Percentiles rank a stretch among this genome's conserved stretches.
phyloP scores from a whole-genome alignment of 495 filamentous ascomycete species.

The Bryoglossum gracile region DNA sequence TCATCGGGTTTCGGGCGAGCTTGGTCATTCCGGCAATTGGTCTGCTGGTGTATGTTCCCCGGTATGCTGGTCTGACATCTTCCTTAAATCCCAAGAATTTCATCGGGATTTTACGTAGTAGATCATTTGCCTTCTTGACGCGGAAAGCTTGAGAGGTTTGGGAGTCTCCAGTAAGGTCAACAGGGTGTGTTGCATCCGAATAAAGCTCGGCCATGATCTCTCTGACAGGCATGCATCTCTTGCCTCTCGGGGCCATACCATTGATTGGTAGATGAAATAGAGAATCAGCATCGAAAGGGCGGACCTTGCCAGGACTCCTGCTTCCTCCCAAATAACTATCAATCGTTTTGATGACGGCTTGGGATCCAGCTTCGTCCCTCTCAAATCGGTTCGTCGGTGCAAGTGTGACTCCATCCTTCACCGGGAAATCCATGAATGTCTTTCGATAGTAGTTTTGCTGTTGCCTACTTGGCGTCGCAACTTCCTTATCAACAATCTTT shows the following conservation, averaged over 20 bases:
- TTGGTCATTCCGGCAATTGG: constrained; percentile 42
- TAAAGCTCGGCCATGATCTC: constrained; percentile 52
- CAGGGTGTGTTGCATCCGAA: constrained; percentile 22
- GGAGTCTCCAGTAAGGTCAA: constrained; percentile 36
- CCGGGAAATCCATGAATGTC: constrained; percentile 69
- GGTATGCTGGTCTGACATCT: constrained; percentile 87
- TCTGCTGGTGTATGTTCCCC: constrained; percentile 68
- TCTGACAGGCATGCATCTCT: constrained; percentile 45
- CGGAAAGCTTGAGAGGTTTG: constrained; percentile 37
- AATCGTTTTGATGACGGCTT: constrained; percentile 43
- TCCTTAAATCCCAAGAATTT: constrained; percentile 78
- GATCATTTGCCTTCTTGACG: constrained; percentile 24
- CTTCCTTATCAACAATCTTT: not conserved
- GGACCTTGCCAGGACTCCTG: constrained; percentile 26
- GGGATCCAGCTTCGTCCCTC: constrained; percentile 48
- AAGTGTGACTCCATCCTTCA: constrained; percentile 57
- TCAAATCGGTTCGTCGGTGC: constrained; percentile 42
- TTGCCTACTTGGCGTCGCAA: constrained; percentile 23
- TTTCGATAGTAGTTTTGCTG: constrained; percentile 57
- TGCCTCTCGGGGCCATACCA: constrained; percentile 43
- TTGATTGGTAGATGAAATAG: constrained; percentile 52
- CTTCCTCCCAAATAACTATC: constrained; percentile 37
- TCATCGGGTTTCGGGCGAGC: constrained; percentile 64
- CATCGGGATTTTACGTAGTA: constrained; percentile 56
- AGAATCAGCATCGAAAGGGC: constrained; percentile 45